Conservation (phyloP, 2,329 filamentous ascomycete species). For the Pestalotiopsis fici region DNA sequence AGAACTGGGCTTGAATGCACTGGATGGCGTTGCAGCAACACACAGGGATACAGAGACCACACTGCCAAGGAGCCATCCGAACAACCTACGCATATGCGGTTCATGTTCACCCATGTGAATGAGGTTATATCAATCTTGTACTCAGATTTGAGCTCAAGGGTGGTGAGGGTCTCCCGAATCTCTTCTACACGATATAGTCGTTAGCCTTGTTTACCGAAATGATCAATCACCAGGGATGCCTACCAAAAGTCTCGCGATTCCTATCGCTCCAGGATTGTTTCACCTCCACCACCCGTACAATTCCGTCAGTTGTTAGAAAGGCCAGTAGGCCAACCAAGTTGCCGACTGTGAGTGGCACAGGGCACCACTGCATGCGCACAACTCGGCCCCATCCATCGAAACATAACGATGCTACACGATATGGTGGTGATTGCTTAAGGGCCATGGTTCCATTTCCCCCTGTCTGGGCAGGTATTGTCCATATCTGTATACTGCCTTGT, state of each 20-base stretch:
- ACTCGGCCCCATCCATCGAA: conserved; percentile 50
- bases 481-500: conserved; percentile 53
- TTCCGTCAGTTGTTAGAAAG: conserved; percentile 52
- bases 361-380: conserved; percentile 55
- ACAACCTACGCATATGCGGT: conserved; percentile 56
- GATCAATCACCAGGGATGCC: conserved; percentile 13
- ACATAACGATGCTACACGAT: conserved; percentile 45
- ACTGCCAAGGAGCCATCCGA: conserved; percentile 57
- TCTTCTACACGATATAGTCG: conserved; percentile 39
- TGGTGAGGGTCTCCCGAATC: conserved; percentile 43
- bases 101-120: conserved; percentile 56
- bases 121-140: conserved; percentile 49
- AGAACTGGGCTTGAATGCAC: conserved; percentile 56
- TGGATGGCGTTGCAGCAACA: conserved; percentile 51
- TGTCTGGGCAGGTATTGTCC: conserved; percentile 42
- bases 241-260: conserved; percentile 38
- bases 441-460: conserved; percentile 29
- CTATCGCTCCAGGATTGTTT: conserved; percentile 27
- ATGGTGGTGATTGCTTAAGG: conserved; percentile 36
- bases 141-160: conserved; percentile 46
- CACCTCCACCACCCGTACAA: conserved; percentile 48
- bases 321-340: conserved; percentile 43
- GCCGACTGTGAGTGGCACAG: conserved; percentile 34
- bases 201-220: conserved; percentile 1
- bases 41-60: conserved; percentile 55